A percentile compares a stretch with the other conserved stretches of the same genome.
Conservation (phyloP, 2,329 filamentous ascomycete genomes). For the Colletotrichum eremochloae region DNA sequence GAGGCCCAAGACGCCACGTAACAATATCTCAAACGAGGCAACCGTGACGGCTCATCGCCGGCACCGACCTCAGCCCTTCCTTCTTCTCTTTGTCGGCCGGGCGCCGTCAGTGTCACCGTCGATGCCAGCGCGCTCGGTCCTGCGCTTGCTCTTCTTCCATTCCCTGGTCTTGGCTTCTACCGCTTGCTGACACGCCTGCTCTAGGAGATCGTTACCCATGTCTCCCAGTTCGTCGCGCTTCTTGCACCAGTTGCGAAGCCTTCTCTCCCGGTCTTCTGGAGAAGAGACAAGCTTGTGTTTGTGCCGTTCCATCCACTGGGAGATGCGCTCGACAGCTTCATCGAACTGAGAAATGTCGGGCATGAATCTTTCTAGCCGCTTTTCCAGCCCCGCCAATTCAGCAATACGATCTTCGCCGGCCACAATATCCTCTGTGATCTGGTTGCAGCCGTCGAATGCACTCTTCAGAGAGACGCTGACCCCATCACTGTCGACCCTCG, state of each 20-base stretch:
- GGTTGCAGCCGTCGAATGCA: slow-evolving; percentile 4
- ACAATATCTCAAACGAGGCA: not conserved
- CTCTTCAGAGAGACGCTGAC: not conserved
- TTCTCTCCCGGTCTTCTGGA: not conserved
- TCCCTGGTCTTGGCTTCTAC: not conserved
- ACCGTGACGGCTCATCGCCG: not conserved
- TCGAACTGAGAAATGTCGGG: not conserved
- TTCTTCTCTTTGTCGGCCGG: not conserved
- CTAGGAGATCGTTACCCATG: not conserved
- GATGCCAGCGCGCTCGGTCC: not conserved
- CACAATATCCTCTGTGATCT: not conserved
- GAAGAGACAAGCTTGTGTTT: not conserved
- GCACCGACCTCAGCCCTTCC: not conserved
- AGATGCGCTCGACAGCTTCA: not conserved
- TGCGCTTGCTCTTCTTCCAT: not conserved
- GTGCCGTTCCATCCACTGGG: slow-evolving; percentile 1
- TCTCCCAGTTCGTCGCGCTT: not conserved
- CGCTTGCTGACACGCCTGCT: not conserved
- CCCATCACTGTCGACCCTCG: not conserved
- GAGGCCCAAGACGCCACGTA: not conserved
- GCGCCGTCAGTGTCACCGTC: not conserved
- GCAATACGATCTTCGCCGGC: not conserved
- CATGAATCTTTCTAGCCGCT: not conserved
- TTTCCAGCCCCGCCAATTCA: not conserved
- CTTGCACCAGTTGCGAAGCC: slow-evolving; percentile 2